These are phyloP conservation scores for Forsythia suspensa DNA, from an alignment of 257 asterid species.

Conservation along the genomic window DNA sequence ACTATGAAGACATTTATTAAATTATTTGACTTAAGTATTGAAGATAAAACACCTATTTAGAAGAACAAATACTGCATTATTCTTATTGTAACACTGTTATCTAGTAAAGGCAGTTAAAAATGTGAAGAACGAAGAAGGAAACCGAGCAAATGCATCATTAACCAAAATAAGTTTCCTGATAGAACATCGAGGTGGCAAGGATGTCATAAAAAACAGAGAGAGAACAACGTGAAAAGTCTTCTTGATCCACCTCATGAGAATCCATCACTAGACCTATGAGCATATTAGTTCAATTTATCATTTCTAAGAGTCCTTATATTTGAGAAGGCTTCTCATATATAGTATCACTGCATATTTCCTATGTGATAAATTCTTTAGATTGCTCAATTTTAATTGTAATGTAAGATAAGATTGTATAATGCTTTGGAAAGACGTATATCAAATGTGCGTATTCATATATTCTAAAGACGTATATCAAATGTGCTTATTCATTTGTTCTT, in stretches of 20 bases:
- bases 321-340: conserved; percentile 1
- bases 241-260: not conserved
- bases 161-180: not conserved
- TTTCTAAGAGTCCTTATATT: not conserved
- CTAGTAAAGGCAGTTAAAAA: not conserved
- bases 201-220: not conserved
- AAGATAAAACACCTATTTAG: not conserved
- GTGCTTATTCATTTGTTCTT: not conserved
- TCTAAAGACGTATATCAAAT: conserved; percentile 3
- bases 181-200: not conserved
- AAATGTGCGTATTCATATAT: not conserved
- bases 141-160: not conserved
- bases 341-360: not conserved
- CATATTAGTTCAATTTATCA: not conserved
- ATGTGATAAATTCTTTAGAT: not conserved
- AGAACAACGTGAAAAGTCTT: not conserved
- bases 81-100: not conserved
- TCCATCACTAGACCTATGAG: not conserved
- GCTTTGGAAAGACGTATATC: not conserved
- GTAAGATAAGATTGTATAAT: not conserved
- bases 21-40: not conserved
- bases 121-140: not conserved
- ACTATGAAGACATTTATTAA: not conserved
- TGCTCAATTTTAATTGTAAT: not conserved
- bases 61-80: not conserved